Percentiles rank a stretch among this genome's conserved stretches.
Evolutionary conservation across 192 early-diverging fungal genomes (phyloP).

Genomic region (Backusella australiensis): DNA sequence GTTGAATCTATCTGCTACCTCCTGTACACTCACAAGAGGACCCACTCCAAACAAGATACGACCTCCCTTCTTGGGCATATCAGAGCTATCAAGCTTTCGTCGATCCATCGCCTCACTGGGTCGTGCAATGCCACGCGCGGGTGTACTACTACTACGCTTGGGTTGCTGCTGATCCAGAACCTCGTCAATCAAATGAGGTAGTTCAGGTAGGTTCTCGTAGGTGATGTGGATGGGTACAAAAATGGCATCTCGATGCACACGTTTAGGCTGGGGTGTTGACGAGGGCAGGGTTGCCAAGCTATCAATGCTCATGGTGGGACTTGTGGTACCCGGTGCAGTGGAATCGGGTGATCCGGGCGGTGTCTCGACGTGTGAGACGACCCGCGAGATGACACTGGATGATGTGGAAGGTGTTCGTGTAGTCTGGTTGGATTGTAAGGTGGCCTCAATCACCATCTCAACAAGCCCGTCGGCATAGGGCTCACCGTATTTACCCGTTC

Average conservation of each 20-base stretch:
- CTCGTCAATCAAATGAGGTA: conserved; percentile 29
- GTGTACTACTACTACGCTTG: neutral
- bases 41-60: conserved; percentile 23
- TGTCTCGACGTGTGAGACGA: neutral
- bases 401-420: neutral
- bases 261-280: neutral
- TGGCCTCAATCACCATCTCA: conserved; percentile 38
- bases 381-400: neutral
- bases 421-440: conserved; percentile 30
- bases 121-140: neutral
- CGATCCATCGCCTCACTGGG: conserved; percentile 35
- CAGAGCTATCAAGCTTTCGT: conserved; percentile 19
- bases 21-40: conserved; percentile 27
- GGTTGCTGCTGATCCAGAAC: conserved; percentile 34
- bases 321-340: neutral
- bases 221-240: conserved; percentile 39
- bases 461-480: conserved; percentile 32
- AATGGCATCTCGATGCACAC: conserved; percentile 14
- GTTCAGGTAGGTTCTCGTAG: conserved; percentile 36
- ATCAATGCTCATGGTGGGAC: conserved; percentile 23
- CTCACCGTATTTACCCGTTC: conserved; percentile 30
- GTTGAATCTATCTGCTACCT: conserved; percentile 15
- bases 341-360: conserved; percentile 21
- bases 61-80: conserved; percentile 17
- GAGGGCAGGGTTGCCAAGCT: neutral